Evolutionary conservation across 108 stramenopile species (phyloP).

Genomic region (Skeletonema menzelii): DNA sequence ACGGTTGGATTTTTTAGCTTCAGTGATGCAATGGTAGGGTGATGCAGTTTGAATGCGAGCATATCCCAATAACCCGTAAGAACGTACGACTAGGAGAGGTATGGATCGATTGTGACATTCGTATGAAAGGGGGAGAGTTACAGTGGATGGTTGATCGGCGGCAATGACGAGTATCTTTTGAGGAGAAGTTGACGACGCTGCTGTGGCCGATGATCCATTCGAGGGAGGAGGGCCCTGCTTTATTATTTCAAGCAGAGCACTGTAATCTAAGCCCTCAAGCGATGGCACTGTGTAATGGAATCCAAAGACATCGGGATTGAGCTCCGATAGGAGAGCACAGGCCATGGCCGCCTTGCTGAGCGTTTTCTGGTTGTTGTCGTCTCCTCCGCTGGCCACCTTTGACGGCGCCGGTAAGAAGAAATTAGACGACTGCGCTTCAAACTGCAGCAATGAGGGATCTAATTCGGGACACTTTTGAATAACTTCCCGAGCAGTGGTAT

Average conservation of each 20-base stretch:
- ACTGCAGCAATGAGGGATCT: conserved; percentile 11
- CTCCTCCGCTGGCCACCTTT: conserved; percentile 1
- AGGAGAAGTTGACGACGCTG: not conserved
- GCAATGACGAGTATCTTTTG: conserved; percentile 80
- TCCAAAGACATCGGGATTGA: conserved; percentile 85
- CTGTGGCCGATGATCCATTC: not conserved
- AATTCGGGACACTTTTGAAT: conserved; percentile 8
- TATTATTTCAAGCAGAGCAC: conserved; percentile 20
- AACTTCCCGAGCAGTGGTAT: conserved; percentile 23
- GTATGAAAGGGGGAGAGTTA: conserved; percentile 59
- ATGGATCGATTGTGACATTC: conserved; percentile 49
- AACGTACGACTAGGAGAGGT: conserved; percentile 78
- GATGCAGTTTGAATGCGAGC: conserved; percentile 70
- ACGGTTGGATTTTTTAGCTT: conserved; percentile 69
- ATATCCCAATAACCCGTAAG: conserved; percentile 90
- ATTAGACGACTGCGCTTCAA: conserved; percentile 48
- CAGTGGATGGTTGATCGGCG: conserved; percentile 72
- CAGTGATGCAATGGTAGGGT: conserved; percentile 64
- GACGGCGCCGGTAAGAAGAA: conserved; percentile 61
- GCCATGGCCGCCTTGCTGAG: conserved; percentile 34
- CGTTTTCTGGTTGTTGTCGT: conserved; percentile 1
- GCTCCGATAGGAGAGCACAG: conserved; percentile 54
- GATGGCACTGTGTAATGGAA: conserved; percentile 48
- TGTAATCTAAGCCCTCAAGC: conserved; percentile 31
- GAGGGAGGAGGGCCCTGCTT: conserved; percentile 7